Conservation (phyloP, 2,329 filamentous ascomycete genomes). For the Botryosphaeria dothidea region DNA sequence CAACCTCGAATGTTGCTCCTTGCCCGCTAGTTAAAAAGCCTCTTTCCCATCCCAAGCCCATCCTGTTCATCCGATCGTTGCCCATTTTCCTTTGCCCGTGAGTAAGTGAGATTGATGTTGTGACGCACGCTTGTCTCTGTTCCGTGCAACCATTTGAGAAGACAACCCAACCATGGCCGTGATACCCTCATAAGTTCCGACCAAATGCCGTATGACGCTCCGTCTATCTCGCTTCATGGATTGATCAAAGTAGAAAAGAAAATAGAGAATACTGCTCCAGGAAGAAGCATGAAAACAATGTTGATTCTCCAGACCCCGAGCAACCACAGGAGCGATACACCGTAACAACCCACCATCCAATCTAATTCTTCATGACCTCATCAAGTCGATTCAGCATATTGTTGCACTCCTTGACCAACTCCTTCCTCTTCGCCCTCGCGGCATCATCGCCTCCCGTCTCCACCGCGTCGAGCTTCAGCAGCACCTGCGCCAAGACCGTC, state of each 20-base stretch:
- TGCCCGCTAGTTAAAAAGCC: background rate
- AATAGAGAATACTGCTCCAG: too few relatives aligned
- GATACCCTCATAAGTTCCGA: background rate
- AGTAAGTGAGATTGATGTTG: background rate
- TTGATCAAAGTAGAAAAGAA: background rate
- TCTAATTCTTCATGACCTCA: slow-evolving; percentile 28
- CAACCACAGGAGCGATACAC: too few relatives aligned
- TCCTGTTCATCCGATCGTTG: background rate
- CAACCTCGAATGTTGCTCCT: background rate
- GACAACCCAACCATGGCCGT: background rate
- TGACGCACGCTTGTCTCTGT: background rate
- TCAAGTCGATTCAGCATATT: slow-evolving; percentile 67
- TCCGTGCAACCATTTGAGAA: background rate
- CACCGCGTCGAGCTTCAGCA: slow-evolving; percentile 75
- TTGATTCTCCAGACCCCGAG: too few relatives aligned
- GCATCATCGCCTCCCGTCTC: slow-evolving; percentile 70
- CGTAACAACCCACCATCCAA: background rate
- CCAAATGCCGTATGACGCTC: background rate
- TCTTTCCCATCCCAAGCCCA: background rate
- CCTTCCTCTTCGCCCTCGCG: slow-evolving; percentile 67
- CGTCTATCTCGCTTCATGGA: background rate
- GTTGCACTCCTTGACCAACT: slow-evolving; percentile 72
- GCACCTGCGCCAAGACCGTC: slow-evolving; percentile 72
- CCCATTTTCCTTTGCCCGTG: background rate
- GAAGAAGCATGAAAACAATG: too few relatives aligned